These are phyloP conservation scores for Acanthamoeba royreba DNA, from an alignment of 208 protist genomes.

Conservation along the genomic window DNA sequence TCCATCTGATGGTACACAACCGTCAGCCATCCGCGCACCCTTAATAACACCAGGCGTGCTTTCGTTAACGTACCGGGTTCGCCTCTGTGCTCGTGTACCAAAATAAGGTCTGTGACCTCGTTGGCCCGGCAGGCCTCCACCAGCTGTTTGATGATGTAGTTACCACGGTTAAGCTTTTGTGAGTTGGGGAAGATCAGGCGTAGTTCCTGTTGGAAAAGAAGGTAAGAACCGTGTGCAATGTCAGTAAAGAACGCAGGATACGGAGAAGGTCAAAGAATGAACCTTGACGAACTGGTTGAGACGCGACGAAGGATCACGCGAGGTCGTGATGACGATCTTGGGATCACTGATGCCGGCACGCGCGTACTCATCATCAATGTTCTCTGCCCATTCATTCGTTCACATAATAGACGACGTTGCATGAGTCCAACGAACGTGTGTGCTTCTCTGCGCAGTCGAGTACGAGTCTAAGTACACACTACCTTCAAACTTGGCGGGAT, in stretches of 20 bases:
- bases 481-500: slow-evolving; percentile 42
- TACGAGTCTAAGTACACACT: background rate
- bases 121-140: slow-evolving; percentile 92
- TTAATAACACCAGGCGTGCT: too few species aligned
- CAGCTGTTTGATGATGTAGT: slow-evolving; percentile 90
- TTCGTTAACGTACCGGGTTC: slow-evolving; percentile 90
- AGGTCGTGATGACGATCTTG: slow-evolving; percentile 98
- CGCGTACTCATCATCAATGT: slow-evolving; percentile 97
- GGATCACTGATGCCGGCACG: slow-evolving; percentile 94
- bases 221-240: background rate
- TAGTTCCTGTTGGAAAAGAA: slow-evolving; percentile 83
- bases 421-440: background rate
- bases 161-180: slow-evolving; percentile 96
- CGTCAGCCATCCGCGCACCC: too few species aligned
- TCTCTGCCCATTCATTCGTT: background rate
- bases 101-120: slow-evolving; percentile 96
- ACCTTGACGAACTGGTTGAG: slow-evolving; percentile 97
- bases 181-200: slow-evolving; percentile 97
- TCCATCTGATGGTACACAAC: slow-evolving; percentile 86
- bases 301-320: slow-evolving; percentile 92
- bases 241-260: background rate
- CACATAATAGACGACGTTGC: background rate
- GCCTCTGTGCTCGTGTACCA: slow-evolving; percentile 97
- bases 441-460: background rate
- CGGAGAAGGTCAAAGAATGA: background rate